Percentiles rank a stretch among this genome's conserved stretches.
Evolutionary conservation across 768 basidiomycete genomes (phyloP).

Genomic region (Dacryopinax primogenitus): DNA sequence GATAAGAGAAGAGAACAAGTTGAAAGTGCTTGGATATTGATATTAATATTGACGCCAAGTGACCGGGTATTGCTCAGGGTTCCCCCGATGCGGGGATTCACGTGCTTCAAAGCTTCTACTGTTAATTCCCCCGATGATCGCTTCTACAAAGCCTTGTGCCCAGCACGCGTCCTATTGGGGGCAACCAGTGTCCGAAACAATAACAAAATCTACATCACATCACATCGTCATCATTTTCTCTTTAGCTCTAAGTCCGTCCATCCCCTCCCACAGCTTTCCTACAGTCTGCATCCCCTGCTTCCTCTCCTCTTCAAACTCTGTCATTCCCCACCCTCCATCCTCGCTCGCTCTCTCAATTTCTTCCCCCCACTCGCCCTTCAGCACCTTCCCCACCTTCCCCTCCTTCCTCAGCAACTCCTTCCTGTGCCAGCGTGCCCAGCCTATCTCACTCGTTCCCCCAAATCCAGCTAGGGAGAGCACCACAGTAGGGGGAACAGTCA

Average conservation of each 20-base stretch:
- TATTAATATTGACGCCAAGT: no score
- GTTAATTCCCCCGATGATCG: no score
- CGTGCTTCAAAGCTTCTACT: no score
- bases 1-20: no score
- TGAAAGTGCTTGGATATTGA: no score
- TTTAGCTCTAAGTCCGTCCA: not conserved
- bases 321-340: not conserved
- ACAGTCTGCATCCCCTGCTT: not conserved
- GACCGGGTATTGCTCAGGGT: no score
- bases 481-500: not conserved
- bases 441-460: not conserved
- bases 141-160: no score
- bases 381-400: not conserved
- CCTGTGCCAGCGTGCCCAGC: not conserved
- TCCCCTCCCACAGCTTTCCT: not conserved
- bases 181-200: no score
- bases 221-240: no score
- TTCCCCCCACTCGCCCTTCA: not conserved
- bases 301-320: not conserved
- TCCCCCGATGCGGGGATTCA: no score
- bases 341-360: not conserved
- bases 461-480: not conserved
- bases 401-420: not conserved
- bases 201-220: no score
- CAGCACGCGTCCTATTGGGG: no score